phyloP scores from a whole-genome alignment of 345 rosid species.

The Pistacia vera region DNA sequence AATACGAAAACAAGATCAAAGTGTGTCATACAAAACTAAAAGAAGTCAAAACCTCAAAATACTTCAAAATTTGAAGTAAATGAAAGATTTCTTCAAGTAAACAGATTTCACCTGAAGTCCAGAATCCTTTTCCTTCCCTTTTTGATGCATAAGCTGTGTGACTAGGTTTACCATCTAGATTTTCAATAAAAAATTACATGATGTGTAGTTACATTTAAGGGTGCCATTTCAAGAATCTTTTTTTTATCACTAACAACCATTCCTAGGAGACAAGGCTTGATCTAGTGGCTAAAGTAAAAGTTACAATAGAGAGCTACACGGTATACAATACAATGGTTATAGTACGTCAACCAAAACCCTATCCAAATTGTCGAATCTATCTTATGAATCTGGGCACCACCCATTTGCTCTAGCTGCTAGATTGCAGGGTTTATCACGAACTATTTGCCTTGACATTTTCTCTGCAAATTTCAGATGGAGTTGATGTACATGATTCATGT shows the following conservation, averaged over 20 bases:
- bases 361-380: background rate
- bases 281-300: background rate
- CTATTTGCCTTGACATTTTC: background rate
- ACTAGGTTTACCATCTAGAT: slow-evolving; percentile 1
- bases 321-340: background rate
- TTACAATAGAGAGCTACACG: background rate
- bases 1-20: slow-evolving; percentile 7
- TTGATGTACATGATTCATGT: background rate
- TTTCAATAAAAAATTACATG: slow-evolving; percentile 1
- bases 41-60: background rate
- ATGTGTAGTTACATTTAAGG: background rate
- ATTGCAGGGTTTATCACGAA: background rate
- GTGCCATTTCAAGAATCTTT: background rate
- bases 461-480: background rate
- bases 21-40: background rate
- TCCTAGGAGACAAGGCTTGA: background rate
- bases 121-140: background rate
- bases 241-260: background rate
- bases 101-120: background rate
- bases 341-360: background rate
- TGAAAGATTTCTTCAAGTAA: background rate
- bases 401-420: background rate
- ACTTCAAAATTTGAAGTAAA: background rate
- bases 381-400: background rate
- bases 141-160: background rate